phyloP scores from a whole-genome alignment of 2,329 filamentous ascomycete species.

The Penicillium sp. region DNA sequence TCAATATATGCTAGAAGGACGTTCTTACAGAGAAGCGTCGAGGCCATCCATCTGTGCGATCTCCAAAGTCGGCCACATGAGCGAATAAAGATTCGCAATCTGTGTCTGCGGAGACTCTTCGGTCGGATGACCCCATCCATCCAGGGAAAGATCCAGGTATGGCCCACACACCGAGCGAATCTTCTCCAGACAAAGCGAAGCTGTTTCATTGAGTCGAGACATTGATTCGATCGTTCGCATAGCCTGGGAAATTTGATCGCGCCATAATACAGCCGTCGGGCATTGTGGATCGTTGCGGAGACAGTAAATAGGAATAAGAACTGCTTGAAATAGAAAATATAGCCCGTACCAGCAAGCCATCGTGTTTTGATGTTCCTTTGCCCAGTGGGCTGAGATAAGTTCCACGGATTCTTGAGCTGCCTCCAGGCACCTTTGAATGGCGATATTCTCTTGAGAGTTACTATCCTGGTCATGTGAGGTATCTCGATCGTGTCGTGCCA shows the following conservation, averaged over 20 bases:
- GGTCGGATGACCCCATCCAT: conserved; percentile 20
- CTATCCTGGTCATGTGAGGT: conserved; percentile 1
- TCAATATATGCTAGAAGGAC: background rate
- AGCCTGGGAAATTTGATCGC: conserved; percentile 21
- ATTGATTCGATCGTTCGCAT: conserved; percentile 27
- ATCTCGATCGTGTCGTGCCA: conserved; percentile 10
- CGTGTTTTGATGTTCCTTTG: conserved; percentile 28
- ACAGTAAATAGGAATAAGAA: conserved; percentile 31
- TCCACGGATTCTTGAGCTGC: conserved; percentile 36
- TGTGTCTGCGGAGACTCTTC: conserved; percentile 30
- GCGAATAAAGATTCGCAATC: conserved; percentile 25
- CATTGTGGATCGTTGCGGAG: conserved; percentile 20
- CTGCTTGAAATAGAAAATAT: conserved; percentile 41
- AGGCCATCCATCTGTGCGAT: conserved; percentile 17
- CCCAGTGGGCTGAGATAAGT: conserved; percentile 33
- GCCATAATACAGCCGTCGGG: conserved; percentile 16
- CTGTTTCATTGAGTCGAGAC: conserved; percentile 21
- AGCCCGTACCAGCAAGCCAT: conserved; percentile 39
- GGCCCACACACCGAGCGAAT: conserved; percentile 22
- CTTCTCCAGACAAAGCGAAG: conserved; percentile 19
- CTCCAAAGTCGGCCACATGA: conserved; percentile 29
- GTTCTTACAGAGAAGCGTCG: conserved; percentile 20
- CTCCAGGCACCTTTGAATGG: conserved; percentile 32
- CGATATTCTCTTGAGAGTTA: conserved; percentile 14
- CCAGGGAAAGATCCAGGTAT: conserved; percentile 19